Evolutionary conservation across 2,329 filamentous ascomycete species (phyloP), one percentile per base, ranked within the genome.

Genomic region (Gnomoniopsis smithogilvyi): DNA sequence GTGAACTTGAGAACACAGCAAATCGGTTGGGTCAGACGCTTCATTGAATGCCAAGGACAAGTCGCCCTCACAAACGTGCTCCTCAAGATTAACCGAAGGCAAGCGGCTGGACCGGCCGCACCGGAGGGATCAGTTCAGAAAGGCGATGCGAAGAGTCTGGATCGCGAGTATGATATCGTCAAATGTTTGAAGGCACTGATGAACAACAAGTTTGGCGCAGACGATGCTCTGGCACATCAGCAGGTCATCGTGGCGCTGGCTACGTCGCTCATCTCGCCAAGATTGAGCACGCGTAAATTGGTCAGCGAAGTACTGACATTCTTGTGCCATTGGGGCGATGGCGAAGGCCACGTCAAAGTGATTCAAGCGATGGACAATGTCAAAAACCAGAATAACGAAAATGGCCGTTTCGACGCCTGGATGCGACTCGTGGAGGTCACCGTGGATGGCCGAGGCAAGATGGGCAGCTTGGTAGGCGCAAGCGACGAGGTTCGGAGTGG

Each of bases 141-240:
- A 36, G 84, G 73, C 69, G 78, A 71, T 59, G 92, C 96, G 67
- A 92, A 90, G 72, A 91, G 94, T 69, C 80, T 95, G 52, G 93
- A 97, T 69, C 86, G 90, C 66, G 93, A 96, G 76, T 98, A 98
- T 72, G 95, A 98, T 70, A 96, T 99, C 63, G 86, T 96, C 71
- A 99, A 99, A 77, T 98, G 95, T 77, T 76, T 99, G 60, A 98
- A 98, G 78, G 92, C 93, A 34, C 77, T 98, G 59, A 96, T 98
- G 90, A 99, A 99, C 85, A 99, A 97, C 83, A 97, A 96, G 73
- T 98, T 96, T 72, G 95, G 95, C 62, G 95, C 95, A 62, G 95
- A 99, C 71, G 93, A 99, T 81, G 95, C 95, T 19, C 80, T 99
- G 59, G 81, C 86, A 62, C 93, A 98, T 70, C 90, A 95, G 70